Evolutionary conservation across 163 green algal genomes (phyloP), one percentile per base, ranked within the genome.

Genomic region (Coccomyxa subellipsoidea): DNA sequence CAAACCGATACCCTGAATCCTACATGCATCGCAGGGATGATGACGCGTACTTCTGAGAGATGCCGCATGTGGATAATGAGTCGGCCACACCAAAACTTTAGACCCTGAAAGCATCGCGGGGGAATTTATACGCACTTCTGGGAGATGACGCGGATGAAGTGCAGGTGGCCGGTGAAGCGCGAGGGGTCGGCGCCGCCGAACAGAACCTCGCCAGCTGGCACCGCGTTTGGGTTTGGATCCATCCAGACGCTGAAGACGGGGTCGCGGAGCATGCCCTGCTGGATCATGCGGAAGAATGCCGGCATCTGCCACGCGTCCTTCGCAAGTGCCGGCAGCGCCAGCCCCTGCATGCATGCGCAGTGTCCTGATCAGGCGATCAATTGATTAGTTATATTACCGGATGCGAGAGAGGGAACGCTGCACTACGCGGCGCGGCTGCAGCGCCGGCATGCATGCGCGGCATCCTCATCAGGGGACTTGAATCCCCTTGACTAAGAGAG

Each of bases 221-320:
- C 37, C 36, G 36, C 21, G 18, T 34, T 71, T 0, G 80, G 71
- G 73, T 81, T 53, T 27, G 73, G 73, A 38, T 69, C 38, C 53
- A 85, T 38, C 81, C 81, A 85, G 12, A 85, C n/a, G 53, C 29
- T 36, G 37, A 79, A 81, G 15, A 81, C 29, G 5, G 39, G 29
- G 21, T 78, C 27, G 12, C 25, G 34, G 32, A 85, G 59, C 27
- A 85, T 18, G 5, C 39, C 37, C 37, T 81, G 21, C 35, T 77
- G 25, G 27, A 85, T 40, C 81, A 85, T 85, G 36, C 31, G 76
- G 75, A 81, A 81, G 75, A 85, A 85, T 21, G 59, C 38, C 0
- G 81, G 71, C 39, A 38, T 76, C 4, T 73, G 66, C 70, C 38
- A 47, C 10, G 31, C 27, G 69, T 75, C 69, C 80, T 84, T 37